Percentiles rank a stretch among this genome's conserved stretches.
Evolutionary conservation across 1,284 basidiomycete genomes (phyloP).

Genomic region (Moesziomyces aphidis): DNA sequence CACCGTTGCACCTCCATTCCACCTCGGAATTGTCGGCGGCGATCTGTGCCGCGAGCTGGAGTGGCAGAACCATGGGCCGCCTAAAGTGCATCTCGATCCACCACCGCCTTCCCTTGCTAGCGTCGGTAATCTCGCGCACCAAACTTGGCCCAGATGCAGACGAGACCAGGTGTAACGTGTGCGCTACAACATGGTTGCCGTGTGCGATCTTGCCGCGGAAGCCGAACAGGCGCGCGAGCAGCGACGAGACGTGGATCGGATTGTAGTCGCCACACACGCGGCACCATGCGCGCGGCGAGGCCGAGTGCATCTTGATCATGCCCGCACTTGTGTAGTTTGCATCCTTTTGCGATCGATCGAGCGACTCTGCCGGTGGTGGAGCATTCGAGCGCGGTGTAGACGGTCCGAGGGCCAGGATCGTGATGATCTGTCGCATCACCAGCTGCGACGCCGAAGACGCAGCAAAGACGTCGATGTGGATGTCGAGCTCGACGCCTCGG

Average conservation of each 20-base stretch:
- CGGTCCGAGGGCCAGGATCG: slow-evolving; percentile 16
- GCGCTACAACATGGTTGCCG: slow-evolving; percentile 27
- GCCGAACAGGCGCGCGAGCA: slow-evolving; percentile 22
- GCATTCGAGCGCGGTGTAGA: background rate
- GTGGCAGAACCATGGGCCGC: slow-evolving; percentile 21
- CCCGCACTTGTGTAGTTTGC: too few relatives aligned
- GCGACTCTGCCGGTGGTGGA: too few relatives aligned
- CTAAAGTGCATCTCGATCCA: slow-evolving; percentile 20
- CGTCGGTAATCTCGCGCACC: too few relatives aligned
- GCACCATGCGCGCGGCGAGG: slow-evolving; percentile 9
- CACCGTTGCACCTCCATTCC: slow-evolving; percentile 7
- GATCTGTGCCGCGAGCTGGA: slow-evolving; percentile 3
- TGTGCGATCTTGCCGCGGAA: slow-evolving; percentile 28
- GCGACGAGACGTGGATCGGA: slow-evolving; percentile 27
- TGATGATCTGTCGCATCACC: slow-evolving; percentile 25
- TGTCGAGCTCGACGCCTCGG: slow-evolving; percentile 29
- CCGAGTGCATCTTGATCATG: slow-evolving; percentile 1
- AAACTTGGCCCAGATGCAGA: too few relatives aligned
- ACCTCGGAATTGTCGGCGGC: background rate
- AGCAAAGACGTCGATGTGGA: slow-evolving; percentile 19
- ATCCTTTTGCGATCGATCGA: too few relatives aligned
- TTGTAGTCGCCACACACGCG: slow-evolving; percentile 29
- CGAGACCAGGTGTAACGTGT: slow-evolving; percentile 1
- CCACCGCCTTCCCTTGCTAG: slow-evolving; percentile 2
- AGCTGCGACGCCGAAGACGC: background rate